Percentiles rank a stretch among this genome's conserved stretches.
phyloP scores from a whole-genome alignment of 192 early-diverging fungal genomes.

The Podila epicladia region DNA sequence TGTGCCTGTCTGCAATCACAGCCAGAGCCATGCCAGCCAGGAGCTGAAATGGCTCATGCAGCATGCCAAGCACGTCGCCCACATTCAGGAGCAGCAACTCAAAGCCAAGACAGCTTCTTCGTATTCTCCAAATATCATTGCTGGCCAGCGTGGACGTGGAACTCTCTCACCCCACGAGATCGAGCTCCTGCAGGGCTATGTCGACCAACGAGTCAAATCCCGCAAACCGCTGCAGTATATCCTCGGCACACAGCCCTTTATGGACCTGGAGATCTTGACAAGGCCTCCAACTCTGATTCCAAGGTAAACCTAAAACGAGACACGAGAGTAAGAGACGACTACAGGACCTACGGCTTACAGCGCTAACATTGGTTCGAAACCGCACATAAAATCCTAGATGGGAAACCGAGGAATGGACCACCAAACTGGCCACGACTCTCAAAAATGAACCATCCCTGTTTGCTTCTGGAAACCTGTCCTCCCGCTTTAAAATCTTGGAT shows the following conservation, averaged over 20 bases:
- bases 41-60: constrained; percentile 54
- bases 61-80: constrained; percentile 24
- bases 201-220: constrained; percentile 64
- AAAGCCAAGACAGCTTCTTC: not conserved
- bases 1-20: constrained; percentile 47
- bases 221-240: constrained; percentile 96
- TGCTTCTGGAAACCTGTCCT: not conserved
- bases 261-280: constrained; percentile 74
- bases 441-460: constrained; percentile 10
- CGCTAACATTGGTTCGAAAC: not conserved
- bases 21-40: constrained; percentile 47
- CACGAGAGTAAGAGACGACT: not conserved
- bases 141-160: not conserved
- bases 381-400: constrained; percentile 52
- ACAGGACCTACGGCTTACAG: not conserved
- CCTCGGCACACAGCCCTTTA: constrained; percentile 85
- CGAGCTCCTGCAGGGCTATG: constrained; percentile 43
- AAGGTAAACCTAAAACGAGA: constrained; percentile 51
- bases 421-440: constrained; percentile 62
- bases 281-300: constrained; percentile 88
- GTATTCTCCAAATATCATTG: not conserved
- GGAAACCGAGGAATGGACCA: constrained; percentile 97
- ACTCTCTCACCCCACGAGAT: constrained; percentile 31
- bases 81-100: not conserved
- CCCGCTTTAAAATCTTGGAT: constrained; percentile 77